These are phyloP conservation scores for Cylindrotheca closterium DNA, from an alignment of 108 stramenopile species.

Conservation along the genomic window DNA sequence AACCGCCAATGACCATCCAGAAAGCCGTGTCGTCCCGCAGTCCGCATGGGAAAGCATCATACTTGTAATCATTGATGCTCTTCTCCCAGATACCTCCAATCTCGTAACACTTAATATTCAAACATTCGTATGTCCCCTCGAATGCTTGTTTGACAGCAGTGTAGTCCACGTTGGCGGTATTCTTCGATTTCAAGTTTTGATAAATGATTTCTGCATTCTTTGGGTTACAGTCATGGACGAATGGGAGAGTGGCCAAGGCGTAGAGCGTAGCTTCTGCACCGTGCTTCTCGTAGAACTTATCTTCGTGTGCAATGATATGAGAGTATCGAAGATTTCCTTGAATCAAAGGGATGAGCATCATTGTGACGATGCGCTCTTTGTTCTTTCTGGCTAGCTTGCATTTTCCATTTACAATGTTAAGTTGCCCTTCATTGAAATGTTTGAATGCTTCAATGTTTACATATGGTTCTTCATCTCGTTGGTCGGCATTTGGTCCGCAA, in stretches of 20 bases:
- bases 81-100: constrained; percentile 58
- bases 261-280: constrained; percentile 62
- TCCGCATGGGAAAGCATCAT: background rate
- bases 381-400: constrained; percentile 48
- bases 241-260: constrained; percentile 67
- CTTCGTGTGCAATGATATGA: constrained; percentile 41
- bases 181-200: constrained; percentile 48
- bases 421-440: constrained; percentile 50
- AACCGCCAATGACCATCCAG: background rate
- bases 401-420: constrained; percentile 39
- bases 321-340: constrained; percentile 72
- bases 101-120: constrained; percentile 61
- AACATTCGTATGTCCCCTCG: constrained; percentile 55
- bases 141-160: constrained; percentile 62
- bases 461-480: constrained; percentile 44
- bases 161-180: constrained; percentile 34
- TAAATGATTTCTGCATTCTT: constrained; percentile 63
- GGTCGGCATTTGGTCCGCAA: constrained; percentile 50
- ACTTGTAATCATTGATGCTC: constrained; percentile 1
- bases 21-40: background rate
- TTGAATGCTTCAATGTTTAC: constrained; percentile 62
- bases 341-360: constrained; percentile 74
- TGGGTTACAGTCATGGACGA: constrained; percentile 49
- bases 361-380: constrained; percentile 42
- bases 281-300: constrained; percentile 48